phyloP scores from a whole-genome alignment of 345 rosid species.

The Garcia nutans region DNA sequence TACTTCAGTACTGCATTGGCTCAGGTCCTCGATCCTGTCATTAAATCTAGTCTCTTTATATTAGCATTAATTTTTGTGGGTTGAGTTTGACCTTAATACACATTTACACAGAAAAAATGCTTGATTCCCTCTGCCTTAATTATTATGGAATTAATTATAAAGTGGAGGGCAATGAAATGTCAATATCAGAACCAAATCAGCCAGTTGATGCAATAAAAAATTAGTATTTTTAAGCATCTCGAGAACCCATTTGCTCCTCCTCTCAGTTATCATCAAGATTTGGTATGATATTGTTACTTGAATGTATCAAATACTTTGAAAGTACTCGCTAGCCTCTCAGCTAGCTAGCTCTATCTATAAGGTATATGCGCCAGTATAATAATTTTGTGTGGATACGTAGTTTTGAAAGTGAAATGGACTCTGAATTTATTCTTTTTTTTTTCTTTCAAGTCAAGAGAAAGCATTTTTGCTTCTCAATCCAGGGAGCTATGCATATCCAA shows the following conservation, averaged over 20 bases:
- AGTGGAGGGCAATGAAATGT: conserved; percentile 25
- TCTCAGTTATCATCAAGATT: conserved; percentile 32
- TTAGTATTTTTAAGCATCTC: conserved; percentile 25
- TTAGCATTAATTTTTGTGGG: not conserved
- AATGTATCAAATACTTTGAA: conserved; percentile 6
- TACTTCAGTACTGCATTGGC: not conserved
- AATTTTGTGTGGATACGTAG: not conserved
- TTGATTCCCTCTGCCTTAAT: conserved; percentile 23
- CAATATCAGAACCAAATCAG: conserved; percentile 23
- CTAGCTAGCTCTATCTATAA: conserved; percentile 1
- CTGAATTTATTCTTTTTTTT: conserved; percentile 5
- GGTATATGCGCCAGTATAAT: conserved; percentile 28
- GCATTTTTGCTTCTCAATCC: conserved; percentile 13
- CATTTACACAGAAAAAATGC: not conserved
- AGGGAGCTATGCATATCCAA: not conserved
- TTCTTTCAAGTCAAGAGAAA: not conserved
- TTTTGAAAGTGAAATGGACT: conserved; percentile 10
- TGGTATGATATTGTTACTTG: conserved; percentile 28
- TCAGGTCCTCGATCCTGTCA: not conserved
- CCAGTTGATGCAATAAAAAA: conserved; percentile 12
- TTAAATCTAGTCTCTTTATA: too few species aligned
- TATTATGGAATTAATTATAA: conserved; percentile 4
- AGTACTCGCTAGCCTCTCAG: conserved; percentile 20
- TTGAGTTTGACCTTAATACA: not conserved
- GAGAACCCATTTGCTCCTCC: conserved; percentile 24